Percentiles rank a stretch among this genome's conserved stretches.
Conservation (phyloP, 257 asterid genomes). For the Gardenia jasminoides region DNA sequence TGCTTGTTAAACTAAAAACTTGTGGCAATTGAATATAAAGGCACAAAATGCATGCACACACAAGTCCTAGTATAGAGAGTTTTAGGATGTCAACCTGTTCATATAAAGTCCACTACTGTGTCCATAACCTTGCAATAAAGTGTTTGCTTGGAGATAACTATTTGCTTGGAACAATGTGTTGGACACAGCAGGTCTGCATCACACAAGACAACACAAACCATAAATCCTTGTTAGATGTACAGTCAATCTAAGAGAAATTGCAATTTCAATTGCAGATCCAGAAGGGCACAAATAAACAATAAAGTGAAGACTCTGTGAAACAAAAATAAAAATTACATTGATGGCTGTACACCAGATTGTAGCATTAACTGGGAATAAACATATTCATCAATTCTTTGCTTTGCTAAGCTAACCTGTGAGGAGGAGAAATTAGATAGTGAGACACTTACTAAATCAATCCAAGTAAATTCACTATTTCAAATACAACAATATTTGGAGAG, state of each 20-base stretch:
- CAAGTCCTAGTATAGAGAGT: neutral
- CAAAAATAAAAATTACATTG: constrained; percentile 33
- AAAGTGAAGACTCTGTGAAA: neutral
- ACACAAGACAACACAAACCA: constrained; percentile 7
- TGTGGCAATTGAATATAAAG: too few relatives aligned
- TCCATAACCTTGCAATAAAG: constrained; percentile 60
- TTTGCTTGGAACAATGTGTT: constrained; percentile 48
- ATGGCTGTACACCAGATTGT: constrained; percentile 55
- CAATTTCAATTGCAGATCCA: constrained; percentile 3
- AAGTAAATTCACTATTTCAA: too few relatives aligned
- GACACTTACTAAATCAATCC: neutral
- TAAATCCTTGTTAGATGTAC: neutral
- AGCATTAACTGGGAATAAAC: constrained; percentile 82
- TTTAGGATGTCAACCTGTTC: constrained; percentile 46
- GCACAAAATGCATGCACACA: neutral
- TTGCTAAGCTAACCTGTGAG: constrained; percentile 73
- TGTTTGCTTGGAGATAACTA: constrained; percentile 20
- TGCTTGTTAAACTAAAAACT: neutral
- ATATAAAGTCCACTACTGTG: constrained; percentile 53
- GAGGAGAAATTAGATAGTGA: neutral
- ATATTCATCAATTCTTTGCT: constrained; percentile 87
- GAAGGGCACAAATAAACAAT: neutral
- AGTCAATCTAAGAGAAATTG: neutral
- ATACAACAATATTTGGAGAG: neutral
- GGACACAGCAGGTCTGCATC: constrained; percentile 54